These are phyloP conservation scores for Zymoseptoria brevis DNA, from an alignment of 2,329 filamentous ascomycete species.

Conservation along the genomic window DNA sequence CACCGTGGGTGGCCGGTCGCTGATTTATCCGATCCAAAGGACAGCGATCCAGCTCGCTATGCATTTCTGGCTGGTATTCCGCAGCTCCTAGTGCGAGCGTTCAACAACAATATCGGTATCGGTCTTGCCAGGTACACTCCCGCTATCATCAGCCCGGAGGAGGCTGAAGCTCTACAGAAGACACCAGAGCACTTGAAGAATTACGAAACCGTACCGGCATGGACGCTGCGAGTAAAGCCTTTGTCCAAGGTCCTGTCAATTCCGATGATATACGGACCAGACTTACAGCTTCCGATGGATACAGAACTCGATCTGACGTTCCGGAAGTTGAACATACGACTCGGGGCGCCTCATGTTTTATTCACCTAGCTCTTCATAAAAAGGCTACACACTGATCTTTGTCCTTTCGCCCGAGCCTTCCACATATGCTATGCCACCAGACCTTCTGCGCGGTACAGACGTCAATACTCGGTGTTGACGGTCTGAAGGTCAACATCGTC, in stretches of 20 bases:
- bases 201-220: constrained; percentile 2
- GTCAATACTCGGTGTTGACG: background rate
- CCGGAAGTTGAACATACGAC: constrained; percentile 1
- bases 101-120: constrained; percentile 5
- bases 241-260: background rate
- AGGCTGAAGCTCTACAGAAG: constrained; percentile 1
- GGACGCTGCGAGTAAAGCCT: constrained; percentile 1
- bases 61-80: constrained; percentile 4
- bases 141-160: constrained; percentile 5
- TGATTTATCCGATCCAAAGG: constrained; percentile 4
- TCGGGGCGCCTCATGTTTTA: constrained; percentile 1
- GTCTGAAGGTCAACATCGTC: background rate
- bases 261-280: background rate
- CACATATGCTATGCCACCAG: background rate
- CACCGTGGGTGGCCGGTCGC: constrained; percentile 2
- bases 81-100: constrained; percentile 2
- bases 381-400: background rate
- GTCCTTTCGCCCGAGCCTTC: background rate
- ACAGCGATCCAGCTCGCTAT: constrained; percentile 1
- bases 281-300: background rate
- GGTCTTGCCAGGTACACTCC: constrained; percentile 2
- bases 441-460: background rate
- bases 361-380: background rate
- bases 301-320: constrained; percentile 1
- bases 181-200: background rate